Evolutionary conservation across 2,329 filamentous ascomycete species (phyloP).

Genomic region (Fusarium luffae): DNA sequence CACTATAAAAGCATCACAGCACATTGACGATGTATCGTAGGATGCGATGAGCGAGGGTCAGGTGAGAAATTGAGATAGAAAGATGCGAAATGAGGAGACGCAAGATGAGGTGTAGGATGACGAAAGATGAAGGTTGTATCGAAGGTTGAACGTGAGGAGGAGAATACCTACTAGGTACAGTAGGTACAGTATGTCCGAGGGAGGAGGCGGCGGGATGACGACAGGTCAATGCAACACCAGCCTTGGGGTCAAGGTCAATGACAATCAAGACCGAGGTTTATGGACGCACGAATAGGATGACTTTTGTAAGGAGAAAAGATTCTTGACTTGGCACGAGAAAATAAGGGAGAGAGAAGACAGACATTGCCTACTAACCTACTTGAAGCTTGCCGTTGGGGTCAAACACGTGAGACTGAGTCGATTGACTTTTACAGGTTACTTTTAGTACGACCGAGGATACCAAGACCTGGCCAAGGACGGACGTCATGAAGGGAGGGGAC

Average conservation of each 20-base stretch:
- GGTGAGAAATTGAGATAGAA: not conserved
- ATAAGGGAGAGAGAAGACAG: slow-evolving; percentile 12
- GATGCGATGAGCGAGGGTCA: not conserved
- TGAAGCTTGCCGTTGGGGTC: slow-evolving; percentile 25
- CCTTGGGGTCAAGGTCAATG: not conserved
- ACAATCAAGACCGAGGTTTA: not conserved
- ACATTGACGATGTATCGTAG: slow-evolving; percentile 1
- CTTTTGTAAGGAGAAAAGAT: slow-evolving; percentile 8
- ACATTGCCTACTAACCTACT: not conserved
- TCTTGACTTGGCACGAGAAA: not conserved
- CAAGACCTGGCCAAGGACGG: not conserved
- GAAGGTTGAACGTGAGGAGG: not conserved
- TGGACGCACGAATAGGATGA: slow-evolving; percentile 2
- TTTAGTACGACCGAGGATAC: slow-evolving; percentile 6
- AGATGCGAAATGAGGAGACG: not conserved
- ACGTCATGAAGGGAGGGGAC: slow-evolving; percentile 21
- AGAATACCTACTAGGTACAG: not conserved
- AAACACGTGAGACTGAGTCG: slow-evolving; percentile 31
- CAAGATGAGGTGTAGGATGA: slow-evolving; percentile 11
- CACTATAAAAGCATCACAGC: slow-evolving; percentile 10
- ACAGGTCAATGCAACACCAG: slow-evolving; percentile 28
- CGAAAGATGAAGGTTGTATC: slow-evolving; percentile 4
- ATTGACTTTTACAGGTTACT: slow-evolving; percentile 15
- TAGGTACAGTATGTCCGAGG: not conserved
- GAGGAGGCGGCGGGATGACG: slow-evolving; percentile 25